These are phyloP conservation scores for Entrophospora sp. DNA, from an alignment of 192 early-diverging fungal species.

Conservation along the genomic window DNA sequence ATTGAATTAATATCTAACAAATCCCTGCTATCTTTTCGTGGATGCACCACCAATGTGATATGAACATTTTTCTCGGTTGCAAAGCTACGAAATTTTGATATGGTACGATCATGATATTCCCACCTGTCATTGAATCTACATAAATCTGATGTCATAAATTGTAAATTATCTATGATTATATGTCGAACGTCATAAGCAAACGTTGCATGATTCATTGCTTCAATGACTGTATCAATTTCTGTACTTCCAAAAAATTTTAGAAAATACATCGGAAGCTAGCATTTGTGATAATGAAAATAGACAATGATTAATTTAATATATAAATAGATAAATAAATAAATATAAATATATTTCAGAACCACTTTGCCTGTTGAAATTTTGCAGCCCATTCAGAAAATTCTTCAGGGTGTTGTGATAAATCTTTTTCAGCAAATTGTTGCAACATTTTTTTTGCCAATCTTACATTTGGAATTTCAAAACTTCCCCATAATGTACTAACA, in stretches of 20 bases:
- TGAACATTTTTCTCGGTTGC: conserved; percentile 62
- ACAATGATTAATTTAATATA: neutral
- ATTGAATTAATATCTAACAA: conserved; percentile 57
- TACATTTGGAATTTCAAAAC: conserved; percentile 68
- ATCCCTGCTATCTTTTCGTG: conserved; percentile 53
- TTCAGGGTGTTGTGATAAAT: conserved; percentile 36
- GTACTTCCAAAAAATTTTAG: conserved; percentile 70
- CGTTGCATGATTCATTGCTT: conserved; percentile 58
- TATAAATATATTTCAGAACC: too few relatives aligned
- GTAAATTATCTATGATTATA: conserved; percentile 65
- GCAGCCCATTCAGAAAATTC: conserved; percentile 52
- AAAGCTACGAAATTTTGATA: conserved; percentile 53
- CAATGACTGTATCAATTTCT: conserved; percentile 48
- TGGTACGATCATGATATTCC: conserved; percentile 59
- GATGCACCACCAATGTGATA: conserved; percentile 62
- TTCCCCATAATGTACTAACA: conserved; percentile 66
- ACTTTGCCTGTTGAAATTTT: conserved; percentile 50
- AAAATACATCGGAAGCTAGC: conserved; percentile 63
- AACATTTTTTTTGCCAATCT: conserved; percentile 61
- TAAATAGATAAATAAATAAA: neutral
- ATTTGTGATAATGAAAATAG: neutral
- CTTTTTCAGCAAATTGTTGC: conserved; percentile 51
- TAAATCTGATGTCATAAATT: conserved; percentile 68
- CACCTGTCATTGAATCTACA: conserved; percentile 49
- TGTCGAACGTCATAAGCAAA: conserved; percentile 64